Evolutionary conservation across 2,329 filamentous ascomycete genomes (phyloP).

Genomic region (Nemania bipapillata): DNA sequence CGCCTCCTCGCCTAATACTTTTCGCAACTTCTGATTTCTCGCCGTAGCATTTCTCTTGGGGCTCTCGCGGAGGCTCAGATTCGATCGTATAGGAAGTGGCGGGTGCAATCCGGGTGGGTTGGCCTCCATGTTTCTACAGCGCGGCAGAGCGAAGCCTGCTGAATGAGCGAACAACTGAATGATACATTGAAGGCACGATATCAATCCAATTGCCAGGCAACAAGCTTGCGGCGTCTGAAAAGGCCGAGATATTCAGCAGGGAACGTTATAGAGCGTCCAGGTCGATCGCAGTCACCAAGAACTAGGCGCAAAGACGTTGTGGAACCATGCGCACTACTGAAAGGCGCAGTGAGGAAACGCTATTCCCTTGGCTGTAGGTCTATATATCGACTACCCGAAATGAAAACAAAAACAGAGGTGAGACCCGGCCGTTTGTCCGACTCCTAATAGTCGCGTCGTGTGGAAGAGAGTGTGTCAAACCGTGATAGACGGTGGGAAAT

Average conservation of each 20-base stretch:
- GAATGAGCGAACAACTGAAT: conserved; percentile 34
- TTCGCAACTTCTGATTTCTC: conserved; percentile 41
- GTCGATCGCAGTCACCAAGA: conserved; percentile 19
- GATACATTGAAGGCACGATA: conserved; percentile 49
- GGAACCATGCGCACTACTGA: conserved; percentile 19
- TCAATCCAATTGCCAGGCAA: conserved; percentile 17
- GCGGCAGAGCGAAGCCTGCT: conserved; percentile 49
- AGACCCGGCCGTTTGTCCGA: conserved; percentile 12
- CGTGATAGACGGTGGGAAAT: conserved; percentile 27
- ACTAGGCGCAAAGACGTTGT: conserved; percentile 7
- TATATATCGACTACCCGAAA: conserved; percentile 14
- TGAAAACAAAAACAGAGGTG: conserved; percentile 17
- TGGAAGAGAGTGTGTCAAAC: conserved; percentile 15
- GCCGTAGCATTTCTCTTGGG: conserved; percentile 41
- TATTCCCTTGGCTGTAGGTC: conserved; percentile 13
- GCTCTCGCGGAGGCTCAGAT: conserved; percentile 42
- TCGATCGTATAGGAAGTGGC: conserved; percentile 44
- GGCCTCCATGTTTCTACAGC: conserved; percentile 51
- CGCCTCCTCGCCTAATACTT: conserved; percentile 37
- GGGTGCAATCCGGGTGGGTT: conserved; percentile 45
- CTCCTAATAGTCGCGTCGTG: conserved; percentile 27
- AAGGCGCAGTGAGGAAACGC: conserved; percentile 10
- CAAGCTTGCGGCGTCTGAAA: conserved; percentile 10
- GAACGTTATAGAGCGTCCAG: conserved; percentile 14
- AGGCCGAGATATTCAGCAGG: conserved; percentile 9